Base-by-base conservation (phyloP, 495 filamentous ascomycete genomes). In the Penicillium flavigenum region DNA sequence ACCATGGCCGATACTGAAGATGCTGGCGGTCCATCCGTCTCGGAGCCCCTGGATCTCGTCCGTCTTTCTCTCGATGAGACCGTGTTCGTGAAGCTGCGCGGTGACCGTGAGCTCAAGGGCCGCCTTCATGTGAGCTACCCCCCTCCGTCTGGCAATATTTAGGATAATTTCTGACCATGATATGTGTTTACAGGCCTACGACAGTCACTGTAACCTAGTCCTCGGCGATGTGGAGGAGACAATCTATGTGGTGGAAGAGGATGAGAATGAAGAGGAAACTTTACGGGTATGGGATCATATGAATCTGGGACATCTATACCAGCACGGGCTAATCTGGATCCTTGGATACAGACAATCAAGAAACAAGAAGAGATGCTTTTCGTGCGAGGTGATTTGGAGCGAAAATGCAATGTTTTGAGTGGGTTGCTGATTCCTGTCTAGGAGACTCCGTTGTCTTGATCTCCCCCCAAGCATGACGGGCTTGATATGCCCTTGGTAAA, bases 361-460 rank as follows among this genome's bases (percentile, higher is more conserved):
- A 96, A 95, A 75, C 93, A 96, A 66, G 92, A 91, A 42, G 95
- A 98, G 69, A 99, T 98, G 94, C 76, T 99, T n/a, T 99, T 99
- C 67, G 94, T 98, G 26, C 79, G 94, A 88, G 94, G 93, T 96
- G 71, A 52, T 83, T 75, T 27, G 34, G 12, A 9, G 1, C 10
- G 22, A 24, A 24, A 55, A 26, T 17, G 8, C 19, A 46, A 16
- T 34, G 29, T 47, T 4, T 36, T 34, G 24, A 22, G 49, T 12
- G n/a, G 32, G 53, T 61, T 61, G 56, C 62, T 63, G 11, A 56
- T 46, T 27, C 16, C 11, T 24, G 22, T 47, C 47, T 55, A 96
- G 93, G 93, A 58, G 93, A 98, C 69, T 96, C 91, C 38, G 93
- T 98, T 24, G 94, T 98, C 55, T 82, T 98, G 63, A 96, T 98